These are phyloP conservation scores for Stagonosporopsis vannaccii DNA, from an alignment of 2,329 filamentous ascomycete genomes.

Conservation along the genomic window DNA sequence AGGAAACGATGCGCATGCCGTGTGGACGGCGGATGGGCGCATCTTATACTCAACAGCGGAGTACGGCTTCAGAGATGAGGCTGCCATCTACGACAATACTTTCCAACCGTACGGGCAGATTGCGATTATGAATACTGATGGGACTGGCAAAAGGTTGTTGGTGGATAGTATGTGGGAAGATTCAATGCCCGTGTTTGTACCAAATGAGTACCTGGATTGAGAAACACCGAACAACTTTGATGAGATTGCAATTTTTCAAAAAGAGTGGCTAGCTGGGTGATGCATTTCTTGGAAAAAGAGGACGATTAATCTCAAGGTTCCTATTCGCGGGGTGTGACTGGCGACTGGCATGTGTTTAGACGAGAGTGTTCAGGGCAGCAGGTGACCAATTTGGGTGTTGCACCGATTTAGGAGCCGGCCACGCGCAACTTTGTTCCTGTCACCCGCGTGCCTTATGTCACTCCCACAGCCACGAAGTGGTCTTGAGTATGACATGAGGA, in stretches of 20 bases:
- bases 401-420: neutral
- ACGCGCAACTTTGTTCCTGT: neutral
- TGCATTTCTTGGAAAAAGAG: neutral
- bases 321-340: neutral
- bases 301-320: neutral
- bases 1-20: slow-evolving; percentile 56
- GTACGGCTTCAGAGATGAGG: slow-evolving; percentile 43
- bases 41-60: slow-evolving; percentile 49
- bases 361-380: neutral
- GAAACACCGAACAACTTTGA: neutral
- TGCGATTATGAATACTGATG: slow-evolving; percentile 53
- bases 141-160: slow-evolving; percentile 26
- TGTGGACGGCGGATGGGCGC: slow-evolving; percentile 53
- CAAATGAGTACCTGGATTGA: slow-evolving; percentile 17
- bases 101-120: slow-evolving; percentile 58
- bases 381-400: slow-evolving; percentile 1
- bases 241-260: neutral
- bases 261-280: neutral
- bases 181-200: slow-evolving; percentile 27
- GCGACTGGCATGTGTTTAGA: neutral
- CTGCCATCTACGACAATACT: slow-evolving; percentile 52
- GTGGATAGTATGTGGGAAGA: slow-evolving; percentile 30
- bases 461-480: neutral
- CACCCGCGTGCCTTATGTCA: neutral
- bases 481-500: neutral